These are phyloP conservation scores for Verbascum thapsus DNA, from an alignment of 257 asterid genomes.

Conservation along the genomic window DNA sequence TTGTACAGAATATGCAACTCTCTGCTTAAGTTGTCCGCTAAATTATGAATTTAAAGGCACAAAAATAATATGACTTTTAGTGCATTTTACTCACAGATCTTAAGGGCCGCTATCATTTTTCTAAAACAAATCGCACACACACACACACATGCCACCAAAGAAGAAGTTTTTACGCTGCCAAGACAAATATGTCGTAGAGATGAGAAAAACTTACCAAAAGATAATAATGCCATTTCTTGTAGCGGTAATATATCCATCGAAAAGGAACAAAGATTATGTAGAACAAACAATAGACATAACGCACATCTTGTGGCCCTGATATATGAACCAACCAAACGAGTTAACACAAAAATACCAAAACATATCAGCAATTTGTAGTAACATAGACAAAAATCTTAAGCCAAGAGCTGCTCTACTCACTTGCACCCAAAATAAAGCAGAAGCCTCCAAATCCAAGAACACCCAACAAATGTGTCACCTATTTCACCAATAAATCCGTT, in stretches of 20 bases:
- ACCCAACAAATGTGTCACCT: slow-evolving; percentile 94
- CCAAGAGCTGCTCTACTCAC: slow-evolving; percentile 44
- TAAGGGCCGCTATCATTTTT: too few species aligned
- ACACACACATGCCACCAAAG: too few species aligned
- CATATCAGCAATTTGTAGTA: slow-evolving; percentile 1
- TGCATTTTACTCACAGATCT: too few species aligned
- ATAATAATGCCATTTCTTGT: slow-evolving; percentile 98
- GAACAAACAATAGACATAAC: slow-evolving; percentile 78
- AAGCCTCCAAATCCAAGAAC: slow-evolving; percentile 97
- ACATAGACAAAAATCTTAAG: background rate
- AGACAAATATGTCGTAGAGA: slow-evolving; percentile 12
- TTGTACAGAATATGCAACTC: slow-evolving; percentile 1
- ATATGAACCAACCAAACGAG: slow-evolving; percentile 21
- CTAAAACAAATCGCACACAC: background rate
- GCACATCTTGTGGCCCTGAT: slow-evolving; percentile 95
- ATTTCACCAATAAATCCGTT: slow-evolving; percentile 31
- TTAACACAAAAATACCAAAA: slow-evolving; percentile 22
- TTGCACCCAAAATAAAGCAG: slow-evolving; percentile 95
- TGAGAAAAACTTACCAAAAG: slow-evolving; percentile 67
- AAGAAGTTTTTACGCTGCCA: too few species aligned
- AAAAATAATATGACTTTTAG: too few species aligned
- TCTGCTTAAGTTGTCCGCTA: too few species aligned
- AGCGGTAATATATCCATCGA: slow-evolving; percentile 94
- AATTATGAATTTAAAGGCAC: too few species aligned
- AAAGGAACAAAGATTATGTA: slow-evolving; percentile 91